Conservation (phyloP, 148 eudicot genomes). For the Persicaria maculosa region DNA sequence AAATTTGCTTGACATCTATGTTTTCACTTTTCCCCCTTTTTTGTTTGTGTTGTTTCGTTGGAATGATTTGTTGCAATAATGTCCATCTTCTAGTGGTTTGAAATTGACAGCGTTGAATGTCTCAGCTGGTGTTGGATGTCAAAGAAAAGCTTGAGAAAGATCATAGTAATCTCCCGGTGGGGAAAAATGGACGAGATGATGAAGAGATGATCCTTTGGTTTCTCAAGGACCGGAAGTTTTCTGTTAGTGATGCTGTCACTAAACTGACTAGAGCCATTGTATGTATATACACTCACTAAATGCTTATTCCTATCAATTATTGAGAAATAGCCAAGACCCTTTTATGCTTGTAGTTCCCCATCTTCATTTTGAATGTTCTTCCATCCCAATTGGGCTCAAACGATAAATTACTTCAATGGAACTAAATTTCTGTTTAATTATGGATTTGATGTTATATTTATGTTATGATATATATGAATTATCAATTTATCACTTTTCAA, state of each 20-base stretch:
- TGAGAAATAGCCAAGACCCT: background rate
- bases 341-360: too few relatives aligned
- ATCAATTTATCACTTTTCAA: too few relatives aligned
- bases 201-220: slow-evolving; percentile 93
- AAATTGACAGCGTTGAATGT: slow-evolving; percentile 10
- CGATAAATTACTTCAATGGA: background rate
- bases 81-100: slow-evolving; percentile 4
- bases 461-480: background rate
- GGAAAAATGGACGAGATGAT: slow-evolving; percentile 86
- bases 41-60: background rate
- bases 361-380: background rate
- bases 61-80: background rate
- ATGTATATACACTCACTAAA: slow-evolving; percentile 18
- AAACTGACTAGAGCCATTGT: slow-evolving; percentile 88
- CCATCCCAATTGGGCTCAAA: background rate
- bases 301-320: background rate
- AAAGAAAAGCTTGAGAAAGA: slow-evolving; percentile 73
- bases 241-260: slow-evolving; percentile 56
- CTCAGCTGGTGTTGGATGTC: slow-evolving; percentile 60
- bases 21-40: background rate
- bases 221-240: slow-evolving; percentile 76
- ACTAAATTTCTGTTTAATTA: background rate
- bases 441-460: background rate
- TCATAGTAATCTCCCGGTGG: slow-evolving; percentile 53
- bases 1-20: background rate